Percentiles rank a stretch among this genome's conserved stretches.
Evolutionary conservation across 306 rosid genomes (phyloP).

Genomic region (Prunus padus): DNA sequence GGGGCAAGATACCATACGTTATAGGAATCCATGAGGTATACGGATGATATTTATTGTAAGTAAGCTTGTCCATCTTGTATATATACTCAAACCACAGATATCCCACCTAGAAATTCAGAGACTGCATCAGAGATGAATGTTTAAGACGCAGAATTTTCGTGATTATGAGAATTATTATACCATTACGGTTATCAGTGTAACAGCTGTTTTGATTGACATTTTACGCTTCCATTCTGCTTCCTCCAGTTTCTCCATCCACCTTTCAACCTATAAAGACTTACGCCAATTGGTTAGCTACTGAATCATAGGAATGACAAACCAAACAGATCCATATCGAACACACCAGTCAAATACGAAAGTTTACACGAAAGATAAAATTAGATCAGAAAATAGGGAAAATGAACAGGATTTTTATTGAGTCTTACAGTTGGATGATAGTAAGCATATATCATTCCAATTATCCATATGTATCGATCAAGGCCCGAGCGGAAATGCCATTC

Average conservation of each 20-base stretch:
- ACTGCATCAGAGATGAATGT: constrained; percentile 21
- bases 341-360: constrained; percentile 13
- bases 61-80: constrained; percentile 84
- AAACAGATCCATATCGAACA: constrained; percentile 10
- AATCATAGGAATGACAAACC: constrained; percentile 9
- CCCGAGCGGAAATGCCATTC: constrained; percentile 99
- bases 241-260: constrained; percentile 96
- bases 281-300: constrained; percentile 24
- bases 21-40: constrained; percentile 98
- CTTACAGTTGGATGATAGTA: constrained; percentile 93
- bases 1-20: constrained; percentile 59
- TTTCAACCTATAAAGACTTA: constrained; percentile 60
- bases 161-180: constrained; percentile 37
- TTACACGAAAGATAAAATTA: constrained; percentile 1
- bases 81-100: constrained; percentile 84
- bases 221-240: constrained; percentile 75
- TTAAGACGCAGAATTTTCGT: constrained; percentile 7
- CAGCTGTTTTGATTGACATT: constrained; percentile 69
- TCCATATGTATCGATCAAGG: constrained; percentile 98
- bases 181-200: constrained; percentile 51
- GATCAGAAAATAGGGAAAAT: neutral
- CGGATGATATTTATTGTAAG: constrained; percentile 92
- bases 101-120: constrained; percentile 54
- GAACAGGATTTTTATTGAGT: constrained; percentile 20
- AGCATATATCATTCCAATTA: constrained; percentile 95